These are phyloP conservation scores for Lodderomyces beijingensis DNA, from an alignment of 1,139 yeast genomes.

Conservation along the genomic window DNA sequence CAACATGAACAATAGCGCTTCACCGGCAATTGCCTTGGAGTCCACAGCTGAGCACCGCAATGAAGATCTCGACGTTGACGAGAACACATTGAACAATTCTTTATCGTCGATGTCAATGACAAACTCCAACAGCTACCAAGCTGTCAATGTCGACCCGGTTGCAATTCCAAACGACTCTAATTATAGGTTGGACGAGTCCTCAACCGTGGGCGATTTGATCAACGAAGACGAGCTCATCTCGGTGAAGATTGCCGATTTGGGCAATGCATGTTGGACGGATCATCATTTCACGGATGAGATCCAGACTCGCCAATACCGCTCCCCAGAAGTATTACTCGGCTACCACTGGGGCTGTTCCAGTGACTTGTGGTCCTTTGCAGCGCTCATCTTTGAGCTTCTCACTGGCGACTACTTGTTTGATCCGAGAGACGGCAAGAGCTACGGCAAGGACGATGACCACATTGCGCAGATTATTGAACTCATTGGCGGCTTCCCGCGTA, in stretches of 20 bases:
- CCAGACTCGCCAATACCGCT: constrained; percentile 46
- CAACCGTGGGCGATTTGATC: constrained; percentile 18
- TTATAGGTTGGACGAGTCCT: constrained; percentile 7
- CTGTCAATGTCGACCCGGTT: constrained; percentile 20
- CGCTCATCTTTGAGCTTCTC: constrained; percentile 41
- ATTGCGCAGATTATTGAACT: constrained; percentile 47
- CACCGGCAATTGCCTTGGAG: constrained; percentile 3
- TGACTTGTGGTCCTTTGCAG: constrained; percentile 48
- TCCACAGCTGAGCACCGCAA: constrained; percentile 7
- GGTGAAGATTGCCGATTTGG: constrained; percentile 48
- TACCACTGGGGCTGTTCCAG: constrained; percentile 50
- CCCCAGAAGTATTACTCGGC: constrained; percentile 46
- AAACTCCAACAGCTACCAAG: constrained; percentile 25
- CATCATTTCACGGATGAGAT: constrained; percentile 51
- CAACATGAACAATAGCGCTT: constrained; percentile 2
- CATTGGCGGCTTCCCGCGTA: constrained; percentile 41
- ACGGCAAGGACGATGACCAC: constrained; percentile 47
- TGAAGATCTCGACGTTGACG: constrained; percentile 7
- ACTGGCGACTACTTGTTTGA: constrained; percentile 49
- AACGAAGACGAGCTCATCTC: constrained; percentile 46
- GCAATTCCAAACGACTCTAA: constrained; percentile 17
- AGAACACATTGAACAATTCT: constrained; percentile 30
- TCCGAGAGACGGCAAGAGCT: constrained; percentile 44
- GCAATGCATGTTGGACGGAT: constrained; percentile 48
- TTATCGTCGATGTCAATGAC: constrained; percentile 41